phyloP scores from a whole-genome alignment of 768 basidiomycete species.

The Cystofilobasidium macerans region DNA sequence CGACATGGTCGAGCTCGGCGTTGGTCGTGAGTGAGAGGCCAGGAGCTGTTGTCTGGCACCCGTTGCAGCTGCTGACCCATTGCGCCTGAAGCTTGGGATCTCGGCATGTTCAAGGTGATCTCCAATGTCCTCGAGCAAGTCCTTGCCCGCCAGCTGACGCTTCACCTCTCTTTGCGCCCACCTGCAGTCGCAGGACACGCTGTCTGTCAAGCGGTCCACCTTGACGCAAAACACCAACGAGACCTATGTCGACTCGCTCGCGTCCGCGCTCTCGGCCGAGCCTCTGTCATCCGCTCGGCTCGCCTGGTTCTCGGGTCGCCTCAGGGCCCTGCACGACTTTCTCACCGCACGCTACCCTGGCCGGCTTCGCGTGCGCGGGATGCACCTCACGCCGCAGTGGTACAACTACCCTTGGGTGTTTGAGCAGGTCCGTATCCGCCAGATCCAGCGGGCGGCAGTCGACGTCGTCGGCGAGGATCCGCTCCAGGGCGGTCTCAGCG shows the following conservation, averaged over 20 bases:
- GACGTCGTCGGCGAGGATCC: constrained; percentile 3
- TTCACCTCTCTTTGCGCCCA: no score
- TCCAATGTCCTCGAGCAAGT: background rate
- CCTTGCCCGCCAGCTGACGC: background rate
- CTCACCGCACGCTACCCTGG: background rate
- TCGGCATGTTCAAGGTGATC: constrained; percentile 18
- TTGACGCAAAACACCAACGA: background rate
- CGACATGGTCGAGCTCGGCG: constrained; percentile 25
- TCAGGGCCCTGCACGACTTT: background rate
- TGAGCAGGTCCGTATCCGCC: constrained; percentile 5
- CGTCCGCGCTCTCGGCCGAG: background rate
- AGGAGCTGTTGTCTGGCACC: background rate
- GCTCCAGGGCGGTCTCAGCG: background rate
- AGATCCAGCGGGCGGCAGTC: constrained; percentile 15
- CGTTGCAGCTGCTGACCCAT: background rate
- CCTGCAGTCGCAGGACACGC: constrained; percentile 19
- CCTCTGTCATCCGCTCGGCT: constrained; percentile 12
- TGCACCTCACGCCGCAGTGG: constrained; percentile 21
- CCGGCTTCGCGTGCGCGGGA: constrained; percentile 13
- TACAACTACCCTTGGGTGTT: constrained; percentile 22
- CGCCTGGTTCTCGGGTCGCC: constrained; percentile 12
- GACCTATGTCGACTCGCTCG: background rate
- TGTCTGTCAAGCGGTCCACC: constrained; percentile 3
- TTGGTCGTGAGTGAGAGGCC: constrained; percentile 4
- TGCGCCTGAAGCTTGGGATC: constrained; percentile 20